phyloP scores from a whole-genome alignment of 2,329 filamentous ascomycete genomes.

The Dothideomycetidae sp. region DNA sequence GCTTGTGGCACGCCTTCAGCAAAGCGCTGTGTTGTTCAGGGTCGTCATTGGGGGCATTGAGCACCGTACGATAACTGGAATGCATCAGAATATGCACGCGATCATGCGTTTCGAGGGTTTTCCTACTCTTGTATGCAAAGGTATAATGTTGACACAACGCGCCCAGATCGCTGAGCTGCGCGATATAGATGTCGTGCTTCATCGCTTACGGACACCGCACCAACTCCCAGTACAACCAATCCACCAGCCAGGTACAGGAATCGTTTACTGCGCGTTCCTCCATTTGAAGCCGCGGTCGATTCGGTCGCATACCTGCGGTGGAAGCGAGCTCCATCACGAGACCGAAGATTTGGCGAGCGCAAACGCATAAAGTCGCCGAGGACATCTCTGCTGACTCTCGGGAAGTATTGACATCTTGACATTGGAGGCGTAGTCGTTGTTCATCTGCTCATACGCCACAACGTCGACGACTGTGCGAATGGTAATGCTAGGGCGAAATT shows the following conservation, averaged over 20 bases:
- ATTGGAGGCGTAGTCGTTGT: constrained; percentile 6
- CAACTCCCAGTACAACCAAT: constrained; percentile 21
- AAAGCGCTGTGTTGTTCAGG: constrained; percentile 49
- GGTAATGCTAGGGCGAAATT: not conserved
- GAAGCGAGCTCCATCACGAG: constrained; percentile 5
- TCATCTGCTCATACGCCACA: not conserved
- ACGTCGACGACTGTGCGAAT: too few species aligned
- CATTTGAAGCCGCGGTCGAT: constrained; percentile 1
- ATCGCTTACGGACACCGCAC: constrained; percentile 38
- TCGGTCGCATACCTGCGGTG: constrained; percentile 10
- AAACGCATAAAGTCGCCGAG: not conserved
- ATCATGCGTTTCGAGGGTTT: too few species aligned
- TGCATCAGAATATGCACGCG: constrained; percentile 7
- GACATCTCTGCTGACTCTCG: not conserved
- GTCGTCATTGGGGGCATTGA: constrained; percentile 54
- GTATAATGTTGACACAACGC: constrained; percentile 60
- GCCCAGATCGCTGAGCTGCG: constrained; percentile 60
- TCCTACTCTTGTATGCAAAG: constrained; percentile 81
- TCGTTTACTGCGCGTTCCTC: constrained; percentile 19
- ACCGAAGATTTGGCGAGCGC: not conserved
- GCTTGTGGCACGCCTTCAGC: constrained; percentile 73
- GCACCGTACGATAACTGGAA: constrained; percentile 66
- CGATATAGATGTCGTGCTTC: constrained; percentile 65
- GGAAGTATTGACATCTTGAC: constrained; percentile 2
- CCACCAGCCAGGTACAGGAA: constrained; percentile 15